Evolutionary conservation across 2,329 filamentous ascomycete genomes (phyloP).

Genomic region (Albophoma yamanashiensis): DNA sequence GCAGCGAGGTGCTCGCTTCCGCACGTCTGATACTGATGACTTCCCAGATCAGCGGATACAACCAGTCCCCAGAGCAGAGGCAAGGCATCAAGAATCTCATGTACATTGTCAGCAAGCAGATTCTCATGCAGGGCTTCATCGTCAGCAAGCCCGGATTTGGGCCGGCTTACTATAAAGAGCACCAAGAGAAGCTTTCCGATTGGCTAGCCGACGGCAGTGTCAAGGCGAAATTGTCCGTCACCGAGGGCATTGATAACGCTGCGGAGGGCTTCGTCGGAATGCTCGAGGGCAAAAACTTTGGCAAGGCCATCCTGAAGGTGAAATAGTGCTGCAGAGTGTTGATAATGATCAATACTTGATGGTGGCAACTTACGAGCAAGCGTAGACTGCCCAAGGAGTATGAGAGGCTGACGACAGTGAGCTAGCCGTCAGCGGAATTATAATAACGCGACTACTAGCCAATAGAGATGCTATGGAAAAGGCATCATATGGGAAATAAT

Average conservation of each 20-base stretch:
- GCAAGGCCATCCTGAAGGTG: conserved; percentile 72
- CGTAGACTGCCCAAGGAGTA: no score
- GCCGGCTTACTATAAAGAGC: conserved; percentile 54
- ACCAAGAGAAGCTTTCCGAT: conserved; percentile 63
- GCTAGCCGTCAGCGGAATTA: no score
- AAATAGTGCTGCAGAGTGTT: background rate
- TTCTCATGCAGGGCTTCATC: conserved; percentile 69
- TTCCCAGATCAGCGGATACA: conserved; percentile 62
- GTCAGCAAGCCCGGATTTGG: conserved; percentile 56
- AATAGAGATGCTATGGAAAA: no score
- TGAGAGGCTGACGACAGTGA: no score
- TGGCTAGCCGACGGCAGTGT: conserved; percentile 70
- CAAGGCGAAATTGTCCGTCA: conserved; percentile 58
- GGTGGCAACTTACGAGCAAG: no score
- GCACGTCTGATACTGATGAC: background rate
- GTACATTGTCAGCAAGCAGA: conserved; percentile 53
- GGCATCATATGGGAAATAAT: no score
- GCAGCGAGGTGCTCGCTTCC: no score
- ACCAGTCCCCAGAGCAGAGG: conserved; percentile 38
- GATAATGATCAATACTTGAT: background rate
- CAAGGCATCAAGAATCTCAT: conserved; percentile 60
- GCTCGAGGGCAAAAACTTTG: conserved; percentile 71
- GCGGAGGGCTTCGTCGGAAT: conserved; percentile 64
- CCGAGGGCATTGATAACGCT: conserved; percentile 70
- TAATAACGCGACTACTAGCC: no score